Conservation (phyloP, 2,329 filamentous ascomycete genomes). For the Pyricularia grisea region DNA sequence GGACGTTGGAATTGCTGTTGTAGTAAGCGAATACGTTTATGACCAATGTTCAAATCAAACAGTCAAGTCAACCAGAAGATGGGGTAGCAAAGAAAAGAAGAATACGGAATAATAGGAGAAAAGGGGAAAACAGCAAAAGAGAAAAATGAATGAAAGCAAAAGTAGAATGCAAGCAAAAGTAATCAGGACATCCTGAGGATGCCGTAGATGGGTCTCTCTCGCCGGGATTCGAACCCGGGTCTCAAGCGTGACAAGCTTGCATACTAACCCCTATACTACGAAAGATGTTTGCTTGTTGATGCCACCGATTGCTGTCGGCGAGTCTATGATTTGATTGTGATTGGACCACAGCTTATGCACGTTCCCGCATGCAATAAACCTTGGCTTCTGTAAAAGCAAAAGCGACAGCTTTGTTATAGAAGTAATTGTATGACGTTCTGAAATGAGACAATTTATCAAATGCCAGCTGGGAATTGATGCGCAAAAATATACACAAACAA, state of each 20-base stretch:
- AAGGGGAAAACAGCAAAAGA: too few relatives aligned
- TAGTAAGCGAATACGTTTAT: too few relatives aligned
- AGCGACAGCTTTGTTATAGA: not conserved
- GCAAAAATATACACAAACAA: too few relatives aligned
- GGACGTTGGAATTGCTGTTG: too few relatives aligned
- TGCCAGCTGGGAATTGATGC: too few relatives aligned
- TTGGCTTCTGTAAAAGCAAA: not conserved
- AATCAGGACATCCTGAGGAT: not conserved
- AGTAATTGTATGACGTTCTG: not conserved
- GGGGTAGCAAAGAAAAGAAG: too few relatives aligned
- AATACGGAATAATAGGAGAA: too few relatives aligned
- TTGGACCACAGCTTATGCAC: not conserved
- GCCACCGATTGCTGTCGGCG: too few relatives aligned
- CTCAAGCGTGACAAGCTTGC: conserved; percentile 4
- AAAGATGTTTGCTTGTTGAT: not conserved
- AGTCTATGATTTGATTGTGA: not conserved
- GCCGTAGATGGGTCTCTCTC: conserved; percentile 1
- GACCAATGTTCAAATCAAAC: too few relatives aligned
- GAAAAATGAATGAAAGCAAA: too few relatives aligned
- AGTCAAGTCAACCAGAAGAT: too few relatives aligned
- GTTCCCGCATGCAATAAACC: not conserved
- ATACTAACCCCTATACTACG: conserved; percentile 7
- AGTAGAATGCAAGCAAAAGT: too few relatives aligned
- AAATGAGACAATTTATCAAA: not conserved
- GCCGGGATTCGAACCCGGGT: conserved; percentile 7